Evolutionary conservation across 441 rosid genomes (phyloP), one percentile per base, ranked within the genome.

Genomic region (Aquilaria agallochum): DNA sequence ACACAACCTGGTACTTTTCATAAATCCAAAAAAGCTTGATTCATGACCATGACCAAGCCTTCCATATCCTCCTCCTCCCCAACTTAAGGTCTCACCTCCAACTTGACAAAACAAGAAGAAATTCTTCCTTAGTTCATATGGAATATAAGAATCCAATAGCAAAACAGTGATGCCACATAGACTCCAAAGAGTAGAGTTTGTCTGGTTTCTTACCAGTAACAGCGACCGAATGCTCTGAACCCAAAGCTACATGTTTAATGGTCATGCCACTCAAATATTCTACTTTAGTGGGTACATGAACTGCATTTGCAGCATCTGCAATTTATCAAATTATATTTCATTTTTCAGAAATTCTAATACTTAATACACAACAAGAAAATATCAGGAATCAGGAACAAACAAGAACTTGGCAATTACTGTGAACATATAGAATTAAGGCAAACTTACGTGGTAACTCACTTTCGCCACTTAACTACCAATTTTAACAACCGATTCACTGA

Each of bases 31-130:
- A 69, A 83, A 53, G 76, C 90, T 79, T 45, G 97, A 76, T 72
- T 87, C 78, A 63, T 78, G 87, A 56, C 90, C 94, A 69, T 94
- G 97, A 56, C 99, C 99, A 72, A 94, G 97, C 76, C 86, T 83
- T 61, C 96, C 96, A 64, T 80, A 79, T 11, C 83, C 92, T 49
- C 89, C 97, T 67, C 70, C 86, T 63, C 99, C 99, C 99, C 99
- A 94, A 63, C 99, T 91, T 64, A 94, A 75, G 58, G 85, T 81
- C 74, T 84, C 80, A 53, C 97, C 99, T 74, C 60, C 86, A 75
- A 80, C 99, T 94, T 71, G 44, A 11, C 58, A 50, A 42, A 36
- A 57, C 27, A 20, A 61, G 42, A 42, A 44, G 44, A 15, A 36
- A 31, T 63, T 58, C 56, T 44, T 30, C 45, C 61, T 56, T 33